Evolutionary conservation across 2,329 filamentous ascomycete genomes (phyloP), one percentile per base, ranked within the genome.

Genomic region (Boeremia lycopersici): DNA sequence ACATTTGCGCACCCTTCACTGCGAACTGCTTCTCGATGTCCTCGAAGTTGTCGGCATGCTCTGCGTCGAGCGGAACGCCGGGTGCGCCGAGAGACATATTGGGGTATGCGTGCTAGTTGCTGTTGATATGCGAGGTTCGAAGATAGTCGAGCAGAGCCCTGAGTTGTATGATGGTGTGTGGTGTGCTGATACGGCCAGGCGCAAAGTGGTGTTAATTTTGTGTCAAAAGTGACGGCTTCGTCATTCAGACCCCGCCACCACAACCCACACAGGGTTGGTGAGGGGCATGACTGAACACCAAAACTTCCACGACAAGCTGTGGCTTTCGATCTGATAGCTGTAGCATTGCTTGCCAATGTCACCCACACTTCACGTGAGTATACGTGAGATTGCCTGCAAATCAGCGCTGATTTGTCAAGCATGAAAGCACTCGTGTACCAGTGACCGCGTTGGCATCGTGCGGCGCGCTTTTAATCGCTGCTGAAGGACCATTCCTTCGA

Each of bases 11-110:
- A 91, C 90, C 89, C 82, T 98, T 98, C 69, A 99, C 95, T 28
- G 95, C 95, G 71, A 99, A 99, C 77, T 98, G 95, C 84, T 97
- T 96, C 84, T 99, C 95, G 75, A 99, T 97, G 77, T 89, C 86
- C 75, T 88, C 85, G 62, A 87, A 81, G 77, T 90, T 90, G 71
- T 89, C 84, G 31, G 86, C 85, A 73, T 86, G 77, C 70, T 89
- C 85, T 23, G 78, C 64, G 57, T 76, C 75, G 61, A 79, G 55
- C 48, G 54, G 59, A 29, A 62, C 61, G 44, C 62, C 67, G 33
- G 65, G 51, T 39, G 66, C 66, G 48, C 62, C 58, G 48, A 74
- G 66, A 65, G 74, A 74, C 74, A 76, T 76, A 13, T 48, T 68
- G 60, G 31, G n/a, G 17, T 35, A 29, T 11, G 39, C 13, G 10